Conservation (phyloP, 2,329 filamentous ascomycete species). For the Hypoxylon sp. region DNA sequence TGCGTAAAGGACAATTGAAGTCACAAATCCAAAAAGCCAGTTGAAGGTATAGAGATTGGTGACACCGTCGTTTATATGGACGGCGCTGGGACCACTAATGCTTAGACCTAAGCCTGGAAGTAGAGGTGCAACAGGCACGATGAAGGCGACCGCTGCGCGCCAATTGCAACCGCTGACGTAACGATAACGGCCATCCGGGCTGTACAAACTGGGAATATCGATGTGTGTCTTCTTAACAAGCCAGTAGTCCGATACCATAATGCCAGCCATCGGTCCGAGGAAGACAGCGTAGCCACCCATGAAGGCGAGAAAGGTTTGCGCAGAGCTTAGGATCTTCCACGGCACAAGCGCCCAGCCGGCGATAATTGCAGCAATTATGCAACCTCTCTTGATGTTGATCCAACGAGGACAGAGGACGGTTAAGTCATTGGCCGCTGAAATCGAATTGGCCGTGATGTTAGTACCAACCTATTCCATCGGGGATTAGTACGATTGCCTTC, state of each 20-base stretch:
- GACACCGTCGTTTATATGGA: slow-evolving; percentile 60
- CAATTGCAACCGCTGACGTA: slow-evolving; percentile 68
- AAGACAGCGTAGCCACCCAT: slow-evolving; percentile 74
- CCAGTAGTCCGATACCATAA: slow-evolving; percentile 74
- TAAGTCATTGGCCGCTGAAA: slow-evolving; percentile 70
- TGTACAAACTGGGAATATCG: slow-evolving; percentile 59
- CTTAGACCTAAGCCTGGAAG: slow-evolving; percentile 68
- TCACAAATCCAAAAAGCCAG: slow-evolving; percentile 75
- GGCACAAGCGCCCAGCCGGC: slow-evolving; percentile 72
- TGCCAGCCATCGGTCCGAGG: slow-evolving; percentile 73
- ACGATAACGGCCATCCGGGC: slow-evolving; percentile 62
- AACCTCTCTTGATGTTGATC: slow-evolving; percentile 70
- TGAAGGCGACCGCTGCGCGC: slow-evolving; percentile 70
- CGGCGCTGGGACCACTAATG: slow-evolving; percentile 55
- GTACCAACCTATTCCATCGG: slow-evolving; percentile 66
- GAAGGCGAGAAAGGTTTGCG: slow-evolving; percentile 73
- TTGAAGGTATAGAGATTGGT: slow-evolving; percentile 74
- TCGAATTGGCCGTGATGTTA: slow-evolving; percentile 71
- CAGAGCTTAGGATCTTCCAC: slow-evolving; percentile 75
- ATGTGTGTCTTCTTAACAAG: slow-evolving; percentile 67
- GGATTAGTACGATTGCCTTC: slow-evolving; percentile 5
- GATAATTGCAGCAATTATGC: slow-evolving; percentile 68
- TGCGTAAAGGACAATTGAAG: slow-evolving; percentile 70
- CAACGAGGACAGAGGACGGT: slow-evolving; percentile 68
- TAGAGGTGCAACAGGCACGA: slow-evolving; percentile 70